Base-by-base conservation (phyloP, 805 yeast species). In the Candida awuae region DNA sequence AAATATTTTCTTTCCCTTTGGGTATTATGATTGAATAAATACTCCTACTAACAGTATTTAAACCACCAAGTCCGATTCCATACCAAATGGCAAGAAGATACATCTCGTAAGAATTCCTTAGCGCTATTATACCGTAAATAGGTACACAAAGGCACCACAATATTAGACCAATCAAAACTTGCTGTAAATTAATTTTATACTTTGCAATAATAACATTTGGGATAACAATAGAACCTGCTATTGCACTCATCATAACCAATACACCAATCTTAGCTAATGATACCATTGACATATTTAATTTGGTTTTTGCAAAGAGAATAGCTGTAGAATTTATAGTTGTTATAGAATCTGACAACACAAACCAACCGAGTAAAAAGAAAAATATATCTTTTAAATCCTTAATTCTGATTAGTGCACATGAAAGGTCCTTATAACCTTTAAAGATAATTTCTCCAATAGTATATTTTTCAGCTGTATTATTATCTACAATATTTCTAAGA, bases 321-420 rank as follows among this genome's bases (percentile, higher is more conserved):
- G 92, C 90, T 0, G 92, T 79, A 1, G 87, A 77, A 54, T 82
- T 83, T 40, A 83, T 82, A 0, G 92, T 84, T 1, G 88, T 80
- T 9, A 80, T 62, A 1, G 86, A 77, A 52, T 84, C 94, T 16
- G 84, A 75, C 3, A 83, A 65, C 32, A 84, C 68, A 48, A 83
- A 83, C 94, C 94, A 83, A 1, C 84, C 87, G 0, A 73, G 34
- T 8, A 83, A 59, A 47, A 79, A 83, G 10, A 73, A 68, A n/a
- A 73, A 64, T 15, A 84, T 83, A 49, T 83, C 90, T 45, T 66
- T 68, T 50, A 83, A 59, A 35, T 71, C 59, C 2, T 73, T 65
- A 1, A 82, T 85, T 46, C 75, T 79, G 32, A 63, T 67, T n/a
- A 78, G 59, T 0, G 90, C 74, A 17, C 63, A 57, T 34, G 56